Base-by-base conservation (phyloP, 2,329 filamentous ascomycete genomes). In the Alternaria conjuncta region DNA sequence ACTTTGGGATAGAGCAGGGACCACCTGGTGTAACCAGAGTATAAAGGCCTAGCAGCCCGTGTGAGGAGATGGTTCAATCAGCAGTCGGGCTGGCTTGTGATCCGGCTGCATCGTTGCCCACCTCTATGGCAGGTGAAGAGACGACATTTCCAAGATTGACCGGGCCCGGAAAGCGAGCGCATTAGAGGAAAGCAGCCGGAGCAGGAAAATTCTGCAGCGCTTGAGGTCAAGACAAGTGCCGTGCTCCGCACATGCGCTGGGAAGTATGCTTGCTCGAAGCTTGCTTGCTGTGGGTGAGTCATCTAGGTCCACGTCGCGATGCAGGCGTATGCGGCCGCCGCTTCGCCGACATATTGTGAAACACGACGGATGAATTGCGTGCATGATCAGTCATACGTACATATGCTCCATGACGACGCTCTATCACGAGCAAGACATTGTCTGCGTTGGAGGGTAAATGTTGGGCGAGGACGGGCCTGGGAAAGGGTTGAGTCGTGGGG, bases 271-370 rank as follows among this genome's bases (percentile, higher is more conserved):
- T 15, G 41, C 55, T 50, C 55, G 43, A 54, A 53, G 46, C 60
- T 46, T 68, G 64, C 55, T 70, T 64, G 60, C 60, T 57, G 54
- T 65, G 64, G 64, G 66, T 79, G 77, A 79, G 69, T 79, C 77
- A 78, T 68, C 65, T 59, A 60, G 63, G 45, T 71, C 66, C 75
- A 79, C 76, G 74, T 79, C 64, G 74, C 61, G 46, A 54, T 72
- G 71, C 71, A 71, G 67, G 56, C 60, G 60, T 67, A 71, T 60
- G 59, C 64, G 55, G 61, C 65, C 66, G 64, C 30, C 46, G 60
- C 60, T 57, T 64, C 56, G 66, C 69, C 71, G 67, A 68, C 75
- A 73, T 64, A 68, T 67, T 64, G 61, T 75, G 75, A 77, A 79
- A 78, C 75, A 55, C 64, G 32, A 54, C 65, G 63, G 64, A 66